Evolutionary conservation across 2,329 filamentous ascomycete genomes (phyloP).

Genomic region (Colletotrichum sp.): DNA sequence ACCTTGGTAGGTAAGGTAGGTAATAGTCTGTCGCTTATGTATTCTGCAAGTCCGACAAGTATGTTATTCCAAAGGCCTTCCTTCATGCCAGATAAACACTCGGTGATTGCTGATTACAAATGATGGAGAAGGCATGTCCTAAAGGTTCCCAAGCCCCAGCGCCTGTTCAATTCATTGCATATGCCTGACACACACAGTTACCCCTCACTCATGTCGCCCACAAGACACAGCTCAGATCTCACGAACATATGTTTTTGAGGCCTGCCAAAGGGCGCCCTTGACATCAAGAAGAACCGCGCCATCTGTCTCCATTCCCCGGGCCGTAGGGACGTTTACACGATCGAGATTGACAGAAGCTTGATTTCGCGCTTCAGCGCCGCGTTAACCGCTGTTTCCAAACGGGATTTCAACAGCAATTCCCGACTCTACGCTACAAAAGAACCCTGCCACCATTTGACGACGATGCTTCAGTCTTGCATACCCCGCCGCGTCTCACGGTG

Average conservation of each 20-base stretch:
- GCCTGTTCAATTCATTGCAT: no score
- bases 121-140: no score
- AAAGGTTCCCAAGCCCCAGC: no score
- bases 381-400: background rate
- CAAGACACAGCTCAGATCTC: no score
- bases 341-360: background rate
- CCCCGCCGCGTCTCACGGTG: background rate
- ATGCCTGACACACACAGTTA: no score
- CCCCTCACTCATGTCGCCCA: no score
- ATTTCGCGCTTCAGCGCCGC: background rate
- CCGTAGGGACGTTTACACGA: background rate
- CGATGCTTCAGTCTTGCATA: background rate
- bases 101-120: no score
- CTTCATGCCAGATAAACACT: no score
- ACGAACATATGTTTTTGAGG: background rate
- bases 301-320: background rate
- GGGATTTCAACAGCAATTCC: background rate
- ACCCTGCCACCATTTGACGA: background rate
- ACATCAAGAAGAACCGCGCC: background rate
- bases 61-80: no score
- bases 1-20: no score
- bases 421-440: background rate
- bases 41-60: no score
- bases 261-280: background rate
- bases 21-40: no score